Percentiles rank a stretch among this genome's conserved stretches.
Evolutionary conservation across 1,139 yeast species (phyloP).

Genomic region (Hyphopichia pseudoburtonii): DNA sequence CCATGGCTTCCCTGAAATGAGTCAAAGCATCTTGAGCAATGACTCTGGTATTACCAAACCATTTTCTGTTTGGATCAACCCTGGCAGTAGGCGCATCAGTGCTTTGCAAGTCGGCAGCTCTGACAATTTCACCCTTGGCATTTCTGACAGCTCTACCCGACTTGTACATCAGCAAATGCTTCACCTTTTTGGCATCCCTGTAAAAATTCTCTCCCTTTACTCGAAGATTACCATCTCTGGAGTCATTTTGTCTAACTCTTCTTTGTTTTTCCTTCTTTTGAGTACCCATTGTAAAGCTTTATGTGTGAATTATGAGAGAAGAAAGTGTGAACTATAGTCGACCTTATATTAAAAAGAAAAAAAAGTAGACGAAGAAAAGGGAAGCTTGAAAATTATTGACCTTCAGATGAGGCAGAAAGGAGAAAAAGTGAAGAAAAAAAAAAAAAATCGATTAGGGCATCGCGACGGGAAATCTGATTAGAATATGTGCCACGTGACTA

Average conservation of each 20-base stretch:
- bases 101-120: constrained; percentile 87
- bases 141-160: constrained; percentile 86
- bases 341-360: constrained; percentile 1
- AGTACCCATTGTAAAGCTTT: constrained; percentile 70
- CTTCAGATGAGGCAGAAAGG: neutral
- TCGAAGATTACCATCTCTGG: constrained; percentile 85
- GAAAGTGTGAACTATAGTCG: too few species aligned
- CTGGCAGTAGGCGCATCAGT: constrained; percentile 88
- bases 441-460: neutral
- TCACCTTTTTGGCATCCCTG: constrained; percentile 89
- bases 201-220: constrained; percentile 97
- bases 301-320: neutral
- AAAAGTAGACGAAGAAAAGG: constrained; percentile 1
- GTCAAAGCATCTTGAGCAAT: constrained; percentile 94
- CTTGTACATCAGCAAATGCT: constrained; percentile 88
- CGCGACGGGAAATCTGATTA: too few species aligned
- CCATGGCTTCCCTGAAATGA: constrained; percentile 93
- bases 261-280: constrained; percentile 89
- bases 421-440: constrained; percentile 1
- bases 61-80: constrained; percentile 92
- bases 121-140: constrained; percentile 80
- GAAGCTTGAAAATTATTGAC: too few species aligned
- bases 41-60: constrained; percentile 98
- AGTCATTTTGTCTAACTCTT: constrained; percentile 77
- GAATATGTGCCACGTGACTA: too few species aligned